Base-by-base conservation (phyloP, 2,329 filamentous ascomycete genomes). In the Aspergillus udagawae region DNA sequence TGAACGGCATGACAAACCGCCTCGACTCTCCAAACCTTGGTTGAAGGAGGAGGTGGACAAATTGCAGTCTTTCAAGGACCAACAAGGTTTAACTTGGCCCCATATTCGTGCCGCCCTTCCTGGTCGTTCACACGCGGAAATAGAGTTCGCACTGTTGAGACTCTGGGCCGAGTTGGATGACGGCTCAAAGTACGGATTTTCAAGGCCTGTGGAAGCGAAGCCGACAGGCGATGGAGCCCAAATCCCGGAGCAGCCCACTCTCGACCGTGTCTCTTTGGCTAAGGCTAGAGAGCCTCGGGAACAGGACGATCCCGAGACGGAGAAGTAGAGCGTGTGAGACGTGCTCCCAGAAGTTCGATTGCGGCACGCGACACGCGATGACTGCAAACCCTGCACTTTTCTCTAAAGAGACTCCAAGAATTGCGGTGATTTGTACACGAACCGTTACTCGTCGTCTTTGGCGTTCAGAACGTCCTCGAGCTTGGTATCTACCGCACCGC, bases 391-490 rank as follows among this genome's bases (percentile, higher is more conserved):
- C 10, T 45, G 42, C 20, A 23, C 20, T 20, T 45, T 12, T 20
- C 17, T 49, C 32, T 29, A 47, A 27, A 41, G 52, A 38, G 6
- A 14, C 27, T 21, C 12, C 21, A 25, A 14, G 10, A 25, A 14
- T 17, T 47, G 21, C 4, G 21, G 20, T 23, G 12, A 5, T 35
- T 35, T 44, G 14, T 28, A 51, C 20, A 38, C 42, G 35, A 50
- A 27, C 32, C 28, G 41, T 61, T 70, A 73, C 41, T 67, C 53
- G 32, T 71, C 66, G 28, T 72, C 69, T 56, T 67, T 68, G 20
- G 72, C 74, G 63, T 76, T 74, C 52, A 80, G 62, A 44, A 80
- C 73, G 60, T 79, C 76, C 51, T 78, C 74, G 47, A 80, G 67
- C 58, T 74, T 79, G 7, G 75, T 80, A 58, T 77, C 74, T 42